Base-by-base conservation (phyloP, 2,329 filamentous ascomycete species). In the Cladosporium sp. region DNA sequence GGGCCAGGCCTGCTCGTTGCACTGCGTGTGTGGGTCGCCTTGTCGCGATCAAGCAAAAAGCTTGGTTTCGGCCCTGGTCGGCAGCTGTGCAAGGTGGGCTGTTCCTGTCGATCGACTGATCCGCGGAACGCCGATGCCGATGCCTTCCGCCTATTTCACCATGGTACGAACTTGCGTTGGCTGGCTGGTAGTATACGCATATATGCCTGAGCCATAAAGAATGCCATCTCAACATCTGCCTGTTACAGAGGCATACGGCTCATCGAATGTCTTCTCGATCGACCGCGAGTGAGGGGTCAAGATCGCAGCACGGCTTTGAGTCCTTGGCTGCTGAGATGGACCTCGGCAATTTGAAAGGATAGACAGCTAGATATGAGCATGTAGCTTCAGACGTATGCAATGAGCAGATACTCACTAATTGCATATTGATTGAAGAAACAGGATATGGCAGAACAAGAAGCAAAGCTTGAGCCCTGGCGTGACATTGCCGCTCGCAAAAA, bases 401-500 rank as follows among this genome's bases (percentile, higher is more conserved):
- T 22, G 1, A 28, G 20, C 43, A 30, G 9, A 17, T 28, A 30
- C 19, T 9, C 15, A 17, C 30, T 22, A 17, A 28, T n/a, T 28
- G 22, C 15, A 28, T 17, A 30, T n/a, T n/a, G n/a, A n/a, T n/a
- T n/a, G n/a, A n/a, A n/a, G n/a, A n/a, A n/a, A n/a, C n/a, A n/a
- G n/a, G n/a, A n/a, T n/a, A n/a, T 55, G 52, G 52, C 42, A 30
- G 38, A 55, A n/a, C 38, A 55, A n/a, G 54, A 56, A 38, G 17
- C 30, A 37, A 51, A 51, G 36, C 34, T 15, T 17, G 49, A 51
- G 49, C 56, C 62, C n/a, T 80, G 76, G 76, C 67, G 75, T 61
- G 63, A 69, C 9, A 72, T 78, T 9, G 70, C 77, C 15, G 67
- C 65, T 58, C 72, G 71, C 59, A 80, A 80, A 64, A 74, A 77